Evolutionary conservation across 1,139 yeast genomes (phyloP), one percentile per base, ranked within the genome.

Genomic region (Candida tetrigidarum): DNA sequence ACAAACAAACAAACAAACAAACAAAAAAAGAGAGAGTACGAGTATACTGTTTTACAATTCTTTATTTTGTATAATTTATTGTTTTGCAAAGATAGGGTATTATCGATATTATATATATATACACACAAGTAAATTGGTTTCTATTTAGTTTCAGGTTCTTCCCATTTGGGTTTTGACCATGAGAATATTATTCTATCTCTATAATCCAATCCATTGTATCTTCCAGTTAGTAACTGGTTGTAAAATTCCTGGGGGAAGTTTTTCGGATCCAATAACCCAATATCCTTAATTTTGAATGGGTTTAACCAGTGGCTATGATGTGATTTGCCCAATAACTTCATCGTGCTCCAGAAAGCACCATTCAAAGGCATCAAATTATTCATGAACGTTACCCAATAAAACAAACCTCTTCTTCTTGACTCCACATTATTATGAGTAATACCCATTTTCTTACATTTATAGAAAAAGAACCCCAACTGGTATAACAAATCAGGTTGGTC

Each of bases 191-290:
- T 50, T 4, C 63, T 55, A 43, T 62, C 54, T 33, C 55, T 53
- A 46, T 64, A 69, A 41, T 60, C 60, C 3, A 54, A 41, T 3
- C 55, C 65, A 4, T 58, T 54, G 43, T 57, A 68, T 12, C 32
- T 45, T 1, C 74, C 74, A 10, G 51, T 50, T 50, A 60, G 62
- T 28, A 69, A 49, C 41, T 59, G 59, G 1, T 54, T 37, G 48
- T 68, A 66, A 5, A 57, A 59, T 3, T 59, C 60, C 2, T 19
- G 14, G 1, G 61, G 57, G 49, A 71, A 74, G 49, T 74, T 64
- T 36, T 50, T 53, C 0, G 80, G 80, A 52, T 74, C 79, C 41
- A 74, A 56, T 11, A 74, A 47, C 9, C 80, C 80, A 32, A 74
- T 54, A 39, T 64, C 53, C 8, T 51, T 36, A 2, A 64, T 58